Conservation (phyloP, 306 rosid genomes). For the Herpetospermum pedunculosum region DNA sequence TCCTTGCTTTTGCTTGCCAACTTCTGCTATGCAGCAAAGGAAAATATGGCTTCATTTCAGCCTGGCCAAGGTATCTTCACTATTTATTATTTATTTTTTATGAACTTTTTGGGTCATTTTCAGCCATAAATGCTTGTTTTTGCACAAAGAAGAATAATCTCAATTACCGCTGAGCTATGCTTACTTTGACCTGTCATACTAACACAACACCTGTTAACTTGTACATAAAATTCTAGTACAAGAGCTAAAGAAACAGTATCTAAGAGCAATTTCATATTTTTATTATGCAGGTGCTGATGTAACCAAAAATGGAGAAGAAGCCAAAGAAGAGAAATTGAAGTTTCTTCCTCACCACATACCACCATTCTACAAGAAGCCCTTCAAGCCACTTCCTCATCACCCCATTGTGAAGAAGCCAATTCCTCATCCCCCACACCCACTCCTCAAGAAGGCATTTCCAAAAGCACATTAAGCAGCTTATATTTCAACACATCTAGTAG, state of each 20-base stretch:
- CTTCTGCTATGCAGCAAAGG: not conserved
- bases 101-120: not conserved
- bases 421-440: slow-evolving; percentile 7
- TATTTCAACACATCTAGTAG: not conserved
- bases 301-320: not conserved
- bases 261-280: not conserved
- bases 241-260: not conserved
- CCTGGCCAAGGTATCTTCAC: not conserved
- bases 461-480: too few relatives aligned
- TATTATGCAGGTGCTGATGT: not conserved
- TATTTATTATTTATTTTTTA: not conserved
- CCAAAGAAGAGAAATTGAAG: not conserved
- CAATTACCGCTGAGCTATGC: too few relatives aligned
- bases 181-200: too few relatives aligned
- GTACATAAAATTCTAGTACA: not conserved
- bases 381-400: not conserved
- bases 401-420: slow-evolving; percentile 12
- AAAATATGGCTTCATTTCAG: not conserved
- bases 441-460: too few relatives aligned
- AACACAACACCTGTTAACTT: not conserved
- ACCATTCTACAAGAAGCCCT: slow-evolving; percentile 10
- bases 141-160: too few relatives aligned
- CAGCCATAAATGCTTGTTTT: not conserved
- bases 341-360: not conserved
- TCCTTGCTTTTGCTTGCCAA: not conserved